Evolutionary conservation across 257 asterid genomes (phyloP).

Genomic region (Osmanthus fragrans): DNA sequence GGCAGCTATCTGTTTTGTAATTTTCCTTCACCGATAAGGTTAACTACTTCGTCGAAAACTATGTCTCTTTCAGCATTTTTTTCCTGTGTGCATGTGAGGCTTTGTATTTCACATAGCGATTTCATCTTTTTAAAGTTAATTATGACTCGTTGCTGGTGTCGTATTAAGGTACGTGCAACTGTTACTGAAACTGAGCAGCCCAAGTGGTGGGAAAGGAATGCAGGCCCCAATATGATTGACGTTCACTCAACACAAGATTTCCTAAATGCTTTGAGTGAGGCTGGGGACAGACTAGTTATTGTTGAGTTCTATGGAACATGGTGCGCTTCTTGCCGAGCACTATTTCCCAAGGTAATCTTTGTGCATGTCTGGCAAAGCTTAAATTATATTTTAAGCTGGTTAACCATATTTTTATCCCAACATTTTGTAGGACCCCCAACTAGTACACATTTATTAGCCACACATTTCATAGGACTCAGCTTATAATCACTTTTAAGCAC

Average conservation of each 20-base stretch:
- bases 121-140: constrained; percentile 15
- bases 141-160: constrained; percentile 16
- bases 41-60: neutral
- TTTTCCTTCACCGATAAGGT: neutral
- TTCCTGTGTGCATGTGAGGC: neutral
- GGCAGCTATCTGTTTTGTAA: neutral
- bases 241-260: constrained; percentile 83
- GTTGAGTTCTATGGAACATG: constrained; percentile 91
- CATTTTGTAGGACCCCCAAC: too few relatives aligned
- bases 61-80: neutral
- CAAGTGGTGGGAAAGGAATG: constrained; percentile 90
- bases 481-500: too few relatives aligned
- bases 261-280: constrained; percentile 69
- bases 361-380: too few relatives aligned
- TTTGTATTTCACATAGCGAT: neutral
- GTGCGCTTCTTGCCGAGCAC: constrained; percentile 95
- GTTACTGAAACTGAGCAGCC: constrained; percentile 66
- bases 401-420: too few relatives aligned
- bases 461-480: too few relatives aligned
- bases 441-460: too few relatives aligned
- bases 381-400: too few relatives aligned
- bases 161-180: constrained; percentile 54
- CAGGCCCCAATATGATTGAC: constrained; percentile 88
- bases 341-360: constrained; percentile 73
- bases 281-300: constrained; percentile 81